Evolutionary conservation across 768 basidiomycete species (phyloP).

Genomic region (Amanita inopinata): DNA sequence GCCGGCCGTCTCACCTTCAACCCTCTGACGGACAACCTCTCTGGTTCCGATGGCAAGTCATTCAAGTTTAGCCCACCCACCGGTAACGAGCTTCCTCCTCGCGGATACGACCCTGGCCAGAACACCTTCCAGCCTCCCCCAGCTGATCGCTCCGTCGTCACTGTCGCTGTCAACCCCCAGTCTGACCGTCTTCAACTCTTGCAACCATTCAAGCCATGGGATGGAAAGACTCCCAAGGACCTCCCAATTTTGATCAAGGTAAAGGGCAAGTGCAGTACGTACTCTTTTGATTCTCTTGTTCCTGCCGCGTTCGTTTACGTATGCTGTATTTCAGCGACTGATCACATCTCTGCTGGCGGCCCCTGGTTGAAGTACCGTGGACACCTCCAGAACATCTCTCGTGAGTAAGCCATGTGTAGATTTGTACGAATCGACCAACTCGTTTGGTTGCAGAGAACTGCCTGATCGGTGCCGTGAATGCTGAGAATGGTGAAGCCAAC

Average conservation of each 20-base stretch:
- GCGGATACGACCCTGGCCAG: conserved; percentile 94
- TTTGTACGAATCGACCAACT: conserved; percentile 1
- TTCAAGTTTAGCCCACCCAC: conserved; percentile 95
- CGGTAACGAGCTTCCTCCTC: conserved; percentile 89
- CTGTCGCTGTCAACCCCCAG: conserved; percentile 77
- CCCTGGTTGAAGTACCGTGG: conserved; percentile 99
- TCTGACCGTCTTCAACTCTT: conserved; percentile 89
- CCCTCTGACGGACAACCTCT: conserved; percentile 85
- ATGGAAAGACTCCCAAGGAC: conserved; percentile 84
- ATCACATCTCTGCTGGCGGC: conserved; percentile 95
- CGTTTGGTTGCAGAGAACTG: conserved; percentile 64
- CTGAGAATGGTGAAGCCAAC: conserved; percentile 94
- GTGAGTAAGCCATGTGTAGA: conserved; percentile 29
- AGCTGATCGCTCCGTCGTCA: conserved; percentile 67
- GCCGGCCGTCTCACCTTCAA: conserved; percentile 94
- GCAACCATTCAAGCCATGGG: conserved; percentile 84
- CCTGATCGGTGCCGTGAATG: conserved; percentile 94
- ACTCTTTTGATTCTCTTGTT: no score
- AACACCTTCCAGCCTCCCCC: conserved; percentile 97
- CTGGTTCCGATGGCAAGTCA: conserved; percentile 83
- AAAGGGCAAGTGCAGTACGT: conserved; percentile 95
- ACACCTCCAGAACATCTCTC: conserved; percentile 96
- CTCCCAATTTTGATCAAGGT: conserved; percentile 97
- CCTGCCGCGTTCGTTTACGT: not conserved
- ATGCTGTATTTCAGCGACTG: conserved; percentile 45